Percentiles rank a stretch among this genome's conserved stretches.
Evolutionary conservation across 208 protist genomes (phyloP).

Genomic region (Acanthamoeba royreba): DNA sequence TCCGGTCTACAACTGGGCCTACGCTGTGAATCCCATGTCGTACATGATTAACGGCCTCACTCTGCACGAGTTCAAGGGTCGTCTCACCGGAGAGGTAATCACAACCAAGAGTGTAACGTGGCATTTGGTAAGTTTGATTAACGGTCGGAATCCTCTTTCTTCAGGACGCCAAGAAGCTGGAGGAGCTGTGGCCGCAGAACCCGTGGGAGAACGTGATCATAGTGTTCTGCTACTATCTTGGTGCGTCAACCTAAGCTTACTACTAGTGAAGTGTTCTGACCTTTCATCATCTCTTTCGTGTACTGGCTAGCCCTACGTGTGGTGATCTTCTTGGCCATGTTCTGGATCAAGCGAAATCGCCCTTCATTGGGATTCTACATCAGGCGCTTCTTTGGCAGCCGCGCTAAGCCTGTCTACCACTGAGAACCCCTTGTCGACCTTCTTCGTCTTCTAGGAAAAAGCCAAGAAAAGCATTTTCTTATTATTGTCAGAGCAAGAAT

Average conservation of each 20-base stretch:
- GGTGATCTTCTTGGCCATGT: slow-evolving; percentile 16
- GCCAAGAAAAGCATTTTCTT: too few relatives aligned
- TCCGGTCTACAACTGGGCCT: slow-evolving; percentile 5
- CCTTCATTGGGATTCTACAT: not conserved
- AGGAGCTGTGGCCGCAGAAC: slow-evolving; percentile 38
- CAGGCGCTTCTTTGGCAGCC: slow-evolving; percentile 13
- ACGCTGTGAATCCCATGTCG: slow-evolving; percentile 6
- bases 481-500: too few relatives aligned
- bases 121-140: not conserved
- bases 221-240: slow-evolving; percentile 32
- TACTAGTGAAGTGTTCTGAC: not conserved
- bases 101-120: not conserved
- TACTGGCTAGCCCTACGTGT: not conserved
- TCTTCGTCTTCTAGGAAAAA: too few relatives aligned
- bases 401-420: slow-evolving; percentile 10
- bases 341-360: slow-evolving; percentile 29
- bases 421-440: too few relatives aligned
- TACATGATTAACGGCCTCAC: slow-evolving; percentile 48
- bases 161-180: not conserved
- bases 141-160: not conserved
- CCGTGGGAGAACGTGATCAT: slow-evolving; percentile 37
- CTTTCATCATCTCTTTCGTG: not conserved
- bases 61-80: slow-evolving; percentile 46
- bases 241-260: not conserved
- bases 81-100: not conserved